A percentile compares a stretch with the other conserved stretches of the same genome.
phyloP scores from a whole-genome alignment of 306 rosid species.

The Quercus gilva region DNA sequence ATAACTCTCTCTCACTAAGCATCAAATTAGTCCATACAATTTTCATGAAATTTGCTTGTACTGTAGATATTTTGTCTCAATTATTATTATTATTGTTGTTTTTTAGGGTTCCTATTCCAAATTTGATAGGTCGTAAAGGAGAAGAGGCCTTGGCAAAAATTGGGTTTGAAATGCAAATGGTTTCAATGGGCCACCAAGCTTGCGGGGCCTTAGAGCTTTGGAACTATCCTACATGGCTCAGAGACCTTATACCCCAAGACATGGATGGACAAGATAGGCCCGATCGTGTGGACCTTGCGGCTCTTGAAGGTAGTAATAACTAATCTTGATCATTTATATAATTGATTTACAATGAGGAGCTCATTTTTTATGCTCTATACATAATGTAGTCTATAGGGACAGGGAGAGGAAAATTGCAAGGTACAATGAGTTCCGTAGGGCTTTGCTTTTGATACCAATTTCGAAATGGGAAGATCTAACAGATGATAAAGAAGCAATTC shows the following conservation, averaged over 20 bases:
- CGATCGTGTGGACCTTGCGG: constrained; percentile 48
- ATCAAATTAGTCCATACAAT: not conserved
- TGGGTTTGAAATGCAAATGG: constrained; percentile 42
- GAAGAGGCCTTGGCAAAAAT: constrained; percentile 36
- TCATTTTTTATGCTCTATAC: not conserved
- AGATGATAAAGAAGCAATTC: constrained; percentile 45
- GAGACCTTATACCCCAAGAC: constrained; percentile 45
- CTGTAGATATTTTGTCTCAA: not conserved
- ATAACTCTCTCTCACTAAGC: not conserved
- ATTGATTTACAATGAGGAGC: not conserved
- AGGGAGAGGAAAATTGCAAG: constrained; percentile 57
- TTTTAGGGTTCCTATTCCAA: constrained; percentile 39
- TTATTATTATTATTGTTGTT: too few relatives aligned
- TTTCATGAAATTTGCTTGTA: not conserved
- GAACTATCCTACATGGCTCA: constrained; percentile 45
- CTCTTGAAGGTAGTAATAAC: constrained; percentile 48
- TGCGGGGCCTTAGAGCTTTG: constrained; percentile 54
- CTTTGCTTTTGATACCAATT: constrained; percentile 43
- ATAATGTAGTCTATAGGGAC: constrained; percentile 55
- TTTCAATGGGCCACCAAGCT: constrained; percentile 79
- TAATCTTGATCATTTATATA: not conserved
- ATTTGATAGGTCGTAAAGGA: constrained; percentile 47
- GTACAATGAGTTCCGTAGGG: constrained; percentile 57
- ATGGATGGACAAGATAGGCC: constrained; percentile 45
- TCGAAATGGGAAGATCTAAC: constrained; percentile 60